Conservation (phyloP, 768 basidiomycete genomes). For the Mycena amicta region DNA sequence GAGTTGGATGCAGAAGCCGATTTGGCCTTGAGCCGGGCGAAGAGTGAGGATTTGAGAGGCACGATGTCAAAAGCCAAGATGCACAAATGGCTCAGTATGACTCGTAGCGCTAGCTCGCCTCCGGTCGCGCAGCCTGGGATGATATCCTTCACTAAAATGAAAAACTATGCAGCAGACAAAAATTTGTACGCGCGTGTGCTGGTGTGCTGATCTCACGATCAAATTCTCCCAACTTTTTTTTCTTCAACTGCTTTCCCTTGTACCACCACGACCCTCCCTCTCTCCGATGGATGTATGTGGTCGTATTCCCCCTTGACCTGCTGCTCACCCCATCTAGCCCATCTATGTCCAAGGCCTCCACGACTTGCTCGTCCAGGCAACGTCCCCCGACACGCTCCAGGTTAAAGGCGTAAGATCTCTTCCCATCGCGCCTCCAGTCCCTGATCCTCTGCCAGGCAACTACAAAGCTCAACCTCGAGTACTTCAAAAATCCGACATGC, state of each 20-base stretch:
- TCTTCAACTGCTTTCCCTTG: not conserved
- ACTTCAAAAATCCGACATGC: constrained; percentile 88
- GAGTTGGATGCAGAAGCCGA: constrained; percentile 5
- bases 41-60: constrained; percentile 14
- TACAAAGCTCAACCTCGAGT: constrained; percentile 85
- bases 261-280: constrained; percentile 20
- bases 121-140: too few species aligned
- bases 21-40: constrained; percentile 22
- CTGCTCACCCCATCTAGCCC: constrained; percentile 47
- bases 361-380: constrained; percentile 81
- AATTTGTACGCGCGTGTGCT: too few species aligned
- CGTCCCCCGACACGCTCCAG: constrained; percentile 83
- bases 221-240: not conserved
- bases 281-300: constrained; percentile 52
- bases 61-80: not conserved
- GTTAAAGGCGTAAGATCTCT: constrained; percentile 79
- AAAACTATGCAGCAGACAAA: not conserved
- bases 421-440: constrained; percentile 8
- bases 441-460: constrained; percentile 66
- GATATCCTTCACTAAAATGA: too few species aligned
- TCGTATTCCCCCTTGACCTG: constrained; percentile 24
- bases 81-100: too few species aligned
- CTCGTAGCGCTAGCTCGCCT: too few species aligned
- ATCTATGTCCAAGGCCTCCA: constrained; percentile 81
- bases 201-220: too few species aligned